These are phyloP conservation scores for Aspergillus tubingensis DNA, from an alignment of 2,329 filamentous ascomycete genomes.

Conservation along the genomic window DNA sequence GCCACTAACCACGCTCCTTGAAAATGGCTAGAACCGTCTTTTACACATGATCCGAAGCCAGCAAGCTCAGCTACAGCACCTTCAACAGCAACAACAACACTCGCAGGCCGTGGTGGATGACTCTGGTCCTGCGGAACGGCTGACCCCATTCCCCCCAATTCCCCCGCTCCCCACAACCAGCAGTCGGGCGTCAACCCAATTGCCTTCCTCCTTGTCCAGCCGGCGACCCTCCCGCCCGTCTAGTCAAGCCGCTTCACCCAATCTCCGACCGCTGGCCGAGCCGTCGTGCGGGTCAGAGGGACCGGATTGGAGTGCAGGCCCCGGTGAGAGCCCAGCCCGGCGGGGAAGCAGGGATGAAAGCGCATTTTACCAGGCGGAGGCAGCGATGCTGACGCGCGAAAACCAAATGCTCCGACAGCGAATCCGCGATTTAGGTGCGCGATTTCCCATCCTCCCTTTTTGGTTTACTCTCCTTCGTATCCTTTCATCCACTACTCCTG, in stretches of 20 bases:
- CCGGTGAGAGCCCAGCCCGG: constrained; percentile 31
- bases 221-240: constrained; percentile 37
- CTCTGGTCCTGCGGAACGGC: constrained; percentile 47
- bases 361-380: constrained; percentile 52
- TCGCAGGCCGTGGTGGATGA: constrained; percentile 44
- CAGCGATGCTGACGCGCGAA: constrained; percentile 48
- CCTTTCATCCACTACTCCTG: neutral
- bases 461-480: neutral
- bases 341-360: constrained; percentile 49
- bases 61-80: constrained; percentile 48
- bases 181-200: constrained; percentile 36
- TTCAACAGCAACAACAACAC: constrained; percentile 39
- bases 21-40: constrained; percentile 47
- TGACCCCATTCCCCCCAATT: constrained; percentile 40
- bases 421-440: constrained; percentile 50
- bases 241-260: constrained; percentile 43
- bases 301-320: constrained; percentile 28
- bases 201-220: constrained; percentile 37
- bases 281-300: constrained; percentile 26
- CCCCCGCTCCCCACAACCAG: constrained; percentile 30
- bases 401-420: constrained; percentile 52
- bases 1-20: constrained; percentile 10
- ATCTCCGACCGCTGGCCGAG: constrained; percentile 35
- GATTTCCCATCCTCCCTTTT: constrained; percentile 1
- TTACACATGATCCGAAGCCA: constrained; percentile 52